Base-by-base conservation (phyloP, 805 yeast genomes). In the Yamadazyma nakazawae region DNA sequence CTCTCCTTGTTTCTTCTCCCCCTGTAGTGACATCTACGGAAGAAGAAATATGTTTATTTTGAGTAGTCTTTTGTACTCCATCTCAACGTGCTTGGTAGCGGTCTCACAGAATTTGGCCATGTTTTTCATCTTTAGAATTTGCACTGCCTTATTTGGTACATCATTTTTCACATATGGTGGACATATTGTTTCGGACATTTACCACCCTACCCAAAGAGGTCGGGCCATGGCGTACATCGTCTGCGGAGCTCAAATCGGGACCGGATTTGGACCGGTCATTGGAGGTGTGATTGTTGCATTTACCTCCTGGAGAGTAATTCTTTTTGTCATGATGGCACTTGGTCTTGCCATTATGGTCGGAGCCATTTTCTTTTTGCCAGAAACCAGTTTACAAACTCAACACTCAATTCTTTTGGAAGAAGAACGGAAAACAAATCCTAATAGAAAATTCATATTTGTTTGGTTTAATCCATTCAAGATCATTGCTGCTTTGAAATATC, bases 141-240 rank as follows among this genome's bases (percentile, higher is more conserved):
- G 72, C 11, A 63, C 75, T n/a, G 84, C 80, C 0, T 54, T 80
- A 9, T 74, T 75, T 54, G 84, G 83, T 5, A 78, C 84, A 1
- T 69, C 80, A 0, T 78, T 79, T 49, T 78, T 80, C 60, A 63
- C 78, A 34, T 66, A 79, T 25, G 83, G 82, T 2, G 81, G 81
- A 3, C 67, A 70, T 16, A 65, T 78, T 10, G 63, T 79, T 12
- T 76, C 78, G 16, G 85, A 79, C 56, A 67, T 78, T 34, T 76
- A 70, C 55, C 60, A 60, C 5, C 83, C 83, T 0, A 67, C 66
- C 16, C 72, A 76, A 52, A 60, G 85, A 54, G 84, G 82, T 2
- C 63, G 62, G 9, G 78, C 77, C 1, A 72, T 79, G 73, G 74
- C 80, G 2, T 65, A 74, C 63, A 63, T 73, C 10, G 60, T 80